Conservation (phyloP, 306 rosid species). For the Vicia faba region DNA sequence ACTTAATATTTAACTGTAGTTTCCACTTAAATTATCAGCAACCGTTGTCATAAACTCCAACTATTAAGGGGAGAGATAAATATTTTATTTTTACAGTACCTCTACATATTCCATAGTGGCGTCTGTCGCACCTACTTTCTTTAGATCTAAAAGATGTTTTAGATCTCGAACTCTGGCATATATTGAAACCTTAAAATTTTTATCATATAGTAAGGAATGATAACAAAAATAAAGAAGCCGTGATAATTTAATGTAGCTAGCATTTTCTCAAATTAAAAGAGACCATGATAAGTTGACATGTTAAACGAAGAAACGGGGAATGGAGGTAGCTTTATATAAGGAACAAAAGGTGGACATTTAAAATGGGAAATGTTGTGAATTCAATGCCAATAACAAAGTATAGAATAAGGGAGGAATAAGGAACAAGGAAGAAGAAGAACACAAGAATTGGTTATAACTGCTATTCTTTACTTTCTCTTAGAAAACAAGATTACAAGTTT, state of each 20-base stretch:
- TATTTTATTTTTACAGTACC: conserved; percentile 45
- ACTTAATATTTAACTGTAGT: conserved; percentile 30
- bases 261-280: too few relatives aligned
- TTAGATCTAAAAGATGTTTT: conserved; percentile 82
- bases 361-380: too few relatives aligned
- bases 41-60: conserved; percentile 20
- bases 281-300: conserved; percentile 12
- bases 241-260: too few relatives aligned
- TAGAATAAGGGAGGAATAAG: too few relatives aligned
- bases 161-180: conserved; percentile 91
- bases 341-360: conserved; percentile 37
- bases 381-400: too few relatives aligned
- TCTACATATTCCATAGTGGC: conserved; percentile 90
- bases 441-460: too few relatives aligned
- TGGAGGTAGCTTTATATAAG: conserved; percentile 44
- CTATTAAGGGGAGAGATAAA: background rate
- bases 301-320: conserved; percentile 2
- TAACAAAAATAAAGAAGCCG: background rate
- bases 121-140: conserved; percentile 91
- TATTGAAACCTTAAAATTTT: conserved; percentile 75
- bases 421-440: too few relatives aligned
- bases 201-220: conserved; percentile 22
- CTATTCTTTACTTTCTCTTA: too few relatives aligned
- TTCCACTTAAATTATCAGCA: conserved; percentile 14
- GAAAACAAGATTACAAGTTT: too few relatives aligned